Evolutionary conservation across 2,329 filamentous ascomycete genomes (phyloP), one percentile per base, ranked within the genome.

Genomic region (Pestalotiopsis sp.): DNA sequence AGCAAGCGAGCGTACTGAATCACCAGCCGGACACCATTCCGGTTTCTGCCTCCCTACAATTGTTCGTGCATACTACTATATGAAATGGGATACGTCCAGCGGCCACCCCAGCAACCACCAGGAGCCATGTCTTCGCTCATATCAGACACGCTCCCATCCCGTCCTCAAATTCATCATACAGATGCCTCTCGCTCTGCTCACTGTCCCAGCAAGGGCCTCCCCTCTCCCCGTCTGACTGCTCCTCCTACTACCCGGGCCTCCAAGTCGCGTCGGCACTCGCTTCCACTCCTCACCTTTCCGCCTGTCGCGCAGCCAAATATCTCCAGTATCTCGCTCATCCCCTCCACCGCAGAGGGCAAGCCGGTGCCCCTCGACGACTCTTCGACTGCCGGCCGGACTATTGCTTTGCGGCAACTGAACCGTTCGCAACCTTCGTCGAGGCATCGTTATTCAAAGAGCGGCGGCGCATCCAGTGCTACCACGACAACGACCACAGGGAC

Each of bases 391-490:
- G 81, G 88, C 74, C 85, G 87, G 70, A 90, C 87, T n/a, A 86
- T 86, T 20, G 87, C 88, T 61, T 80, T 91, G 65, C 86, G 88
- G 67, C 86, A 89, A 76, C 81, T 90, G 70, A 90, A 88, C 78
- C 84, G 80, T 74, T 85, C 85, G 72, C 88, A 87, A 68, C 86
- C 87, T 5, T 87, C 85, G 65, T 68, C 71, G 14, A 84, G 85
- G 59, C 87, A 87, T 75, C 85, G 83, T 71, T 88, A 87, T 81
- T 81, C 86, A 69, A 87, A 88, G 77, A 87, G 86, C 27, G 84
- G 85, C 13, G 85, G 86, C 12, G 84, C 88, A 20, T 83, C 86
- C 74, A 88, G 80, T 78, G 87, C 72, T 74, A 59, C 68, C 49
- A 76, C 75, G 31, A 74, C 71, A 67, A 77, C 75, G 31, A 77